Base-by-base conservation (phyloP, 2,329 filamentous ascomycete genomes). In the Thielaviopsis populi region DNA sequence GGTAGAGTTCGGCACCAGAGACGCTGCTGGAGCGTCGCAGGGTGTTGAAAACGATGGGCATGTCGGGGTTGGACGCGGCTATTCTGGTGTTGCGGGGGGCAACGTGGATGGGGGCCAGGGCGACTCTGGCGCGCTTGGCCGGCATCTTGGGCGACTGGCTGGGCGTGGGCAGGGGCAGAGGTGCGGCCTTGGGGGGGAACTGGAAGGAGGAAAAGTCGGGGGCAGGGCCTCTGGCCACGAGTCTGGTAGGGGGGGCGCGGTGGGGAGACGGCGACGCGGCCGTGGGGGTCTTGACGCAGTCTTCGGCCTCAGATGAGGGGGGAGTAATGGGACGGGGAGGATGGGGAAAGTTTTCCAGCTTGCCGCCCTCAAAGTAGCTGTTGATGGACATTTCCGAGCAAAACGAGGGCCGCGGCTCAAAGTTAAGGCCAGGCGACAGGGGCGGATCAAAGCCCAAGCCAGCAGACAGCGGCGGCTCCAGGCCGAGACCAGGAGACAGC, bases 361-460 rank as follows among this genome's bases (percentile, higher is more conserved):
- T 65, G 30, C 64, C 64, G 33, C 64, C 64, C n/a, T 65, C 64
- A 15, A 65, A 65, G 41, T 59, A 63, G 37, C 60, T 63, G 56
- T 65, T 65, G 54, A 65, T 63, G n/a, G 64, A 65, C 40, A 65
- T 58, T 54, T 63, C 61, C 30, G 64, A 65, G 61, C 64, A 65
- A 56, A 65, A 65, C 8, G 64, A 65, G 19, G 64, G 64, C 37
- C 64, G 64, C 46, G 61, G 43, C 48, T 63, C 61, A 42, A 54
- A 63, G 53, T 58, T 61, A 42, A 59, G 48, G 40, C 60, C 60
- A 48, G 53, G 54, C 13, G 64, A 43, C 19, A 42, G 53, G 2
- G 50, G 61, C 5, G 61, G 61, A 22, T 46, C 41, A 42, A 63
- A 63, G 27, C 27, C 24, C 8, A 56, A 15, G 1, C 59, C 59